These are phyloP conservation scores for Neophaeococcomyces aloes DNA, from an alignment of 2,329 filamentous ascomycete genomes.

Conservation along the genomic window DNA sequence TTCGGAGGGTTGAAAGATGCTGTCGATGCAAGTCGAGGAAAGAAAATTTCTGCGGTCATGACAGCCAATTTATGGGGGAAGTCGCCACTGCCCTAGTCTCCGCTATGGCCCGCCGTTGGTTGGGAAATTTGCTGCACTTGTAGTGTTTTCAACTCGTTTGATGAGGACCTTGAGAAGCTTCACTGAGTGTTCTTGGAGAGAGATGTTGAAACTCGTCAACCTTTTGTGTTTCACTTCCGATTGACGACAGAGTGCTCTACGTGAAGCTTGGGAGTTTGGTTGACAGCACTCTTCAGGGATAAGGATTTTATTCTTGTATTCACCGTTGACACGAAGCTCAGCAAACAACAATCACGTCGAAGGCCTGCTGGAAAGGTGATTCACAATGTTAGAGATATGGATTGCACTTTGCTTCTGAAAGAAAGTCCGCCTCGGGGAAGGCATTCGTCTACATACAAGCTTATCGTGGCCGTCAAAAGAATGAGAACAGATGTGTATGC, in stretches of 20 bases:
- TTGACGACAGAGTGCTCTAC: too few relatives aligned
- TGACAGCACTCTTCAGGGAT: too few relatives aligned
- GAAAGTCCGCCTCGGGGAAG: background rate
- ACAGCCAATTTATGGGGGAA: background rate
- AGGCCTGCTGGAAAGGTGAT: background rate
- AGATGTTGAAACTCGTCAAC: too few relatives aligned
- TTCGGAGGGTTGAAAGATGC: constrained; percentile 12
- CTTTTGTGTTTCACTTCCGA: too few relatives aligned
- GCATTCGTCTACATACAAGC: background rate
- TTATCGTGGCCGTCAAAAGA: constrained; percentile 2
- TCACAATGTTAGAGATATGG: background rate
- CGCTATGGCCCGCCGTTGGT: background rate
- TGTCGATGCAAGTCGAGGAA: constrained; percentile 23
- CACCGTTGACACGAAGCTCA: background rate
- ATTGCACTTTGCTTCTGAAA: background rate
- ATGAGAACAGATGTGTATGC: background rate
- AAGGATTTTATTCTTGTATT: too few relatives aligned
- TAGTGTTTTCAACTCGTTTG: background rate
- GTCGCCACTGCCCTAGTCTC: background rate
- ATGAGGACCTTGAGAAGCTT: background rate
- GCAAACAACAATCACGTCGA: background rate
- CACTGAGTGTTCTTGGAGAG: too few relatives aligned
- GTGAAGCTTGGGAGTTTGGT: too few relatives aligned
- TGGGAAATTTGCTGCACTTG: background rate
- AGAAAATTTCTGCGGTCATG: constrained; percentile 9